These are phyloP conservation scores for Cytospora schulzeri DNA, from an alignment of 2,329 filamentous ascomycete species.

Conservation along the genomic window DNA sequence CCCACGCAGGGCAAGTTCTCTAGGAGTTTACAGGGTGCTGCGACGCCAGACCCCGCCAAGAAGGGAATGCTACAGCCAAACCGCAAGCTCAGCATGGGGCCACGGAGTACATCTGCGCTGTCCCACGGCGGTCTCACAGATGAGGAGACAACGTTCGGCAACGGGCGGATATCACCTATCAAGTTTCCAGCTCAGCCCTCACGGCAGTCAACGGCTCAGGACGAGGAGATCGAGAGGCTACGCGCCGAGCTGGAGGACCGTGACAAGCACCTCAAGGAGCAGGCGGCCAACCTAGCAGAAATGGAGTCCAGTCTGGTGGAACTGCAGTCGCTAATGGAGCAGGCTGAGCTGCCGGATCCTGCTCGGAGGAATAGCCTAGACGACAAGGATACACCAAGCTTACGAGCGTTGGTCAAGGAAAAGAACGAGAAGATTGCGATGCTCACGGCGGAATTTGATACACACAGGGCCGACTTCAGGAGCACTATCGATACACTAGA, in stretches of 20 bases:
- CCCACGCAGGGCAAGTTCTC: conserved; percentile 65
- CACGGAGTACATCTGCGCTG: conserved; percentile 62
- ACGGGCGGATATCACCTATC: conserved; percentile 55
- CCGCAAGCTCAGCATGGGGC: conserved; percentile 54
- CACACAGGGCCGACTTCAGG: conserved; percentile 91
- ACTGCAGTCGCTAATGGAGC: conserved; percentile 69
- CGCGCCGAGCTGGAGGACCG: conserved; percentile 77
- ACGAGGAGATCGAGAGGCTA: conserved; percentile 74
- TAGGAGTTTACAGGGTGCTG: conserved; percentile 59
- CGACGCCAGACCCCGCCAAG: conserved; percentile 62
- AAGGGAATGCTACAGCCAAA: conserved; percentile 46
- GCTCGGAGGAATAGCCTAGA: conserved; percentile 54
- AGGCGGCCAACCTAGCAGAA: conserved; percentile 77
- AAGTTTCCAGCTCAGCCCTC: conserved; percentile 57
- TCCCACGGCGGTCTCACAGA: conserved; percentile 55
- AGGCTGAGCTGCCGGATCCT: conserved; percentile 45
- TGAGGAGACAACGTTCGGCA: conserved; percentile 57
- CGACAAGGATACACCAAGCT: conserved; percentile 73
- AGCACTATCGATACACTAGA: conserved; percentile 97
- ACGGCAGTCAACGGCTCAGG: conserved; percentile 52
- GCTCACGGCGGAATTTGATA: conserved; percentile 92
- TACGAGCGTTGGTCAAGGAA: conserved; percentile 82
- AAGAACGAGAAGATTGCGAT: conserved; percentile 96
- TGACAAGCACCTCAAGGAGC: conserved; percentile 85
- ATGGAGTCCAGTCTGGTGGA: conserved; percentile 91